Conservation (phyloP, 2,329 filamentous ascomycete genomes). For the Fulvia fulva region DNA sequence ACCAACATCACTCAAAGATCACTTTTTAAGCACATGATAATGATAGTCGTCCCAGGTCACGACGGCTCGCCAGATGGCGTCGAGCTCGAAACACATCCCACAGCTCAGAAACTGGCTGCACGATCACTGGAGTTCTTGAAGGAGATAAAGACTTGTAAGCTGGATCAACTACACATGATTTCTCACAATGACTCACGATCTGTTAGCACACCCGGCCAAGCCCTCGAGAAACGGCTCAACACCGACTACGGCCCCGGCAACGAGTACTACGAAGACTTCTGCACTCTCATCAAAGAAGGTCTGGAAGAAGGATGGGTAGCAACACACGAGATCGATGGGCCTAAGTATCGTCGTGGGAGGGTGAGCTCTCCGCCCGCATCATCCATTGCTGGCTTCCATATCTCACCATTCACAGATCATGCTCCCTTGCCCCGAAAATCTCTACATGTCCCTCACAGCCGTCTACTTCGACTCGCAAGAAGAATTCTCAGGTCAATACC, state of each 20-base stretch:
- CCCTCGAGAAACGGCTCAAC: conserved; percentile 35
- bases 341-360: conserved; percentile 45
- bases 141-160: conserved; percentile 25
- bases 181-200: neutral
- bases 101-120: conserved; percentile 22
- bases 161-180: neutral
- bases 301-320: conserved; percentile 38
- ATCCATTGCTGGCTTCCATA: neutral
- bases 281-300: conserved; percentile 32
- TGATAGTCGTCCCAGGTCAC: conserved; percentile 13
- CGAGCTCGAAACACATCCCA: conserved; percentile 21
- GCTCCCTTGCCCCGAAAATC: conserved; percentile 44
- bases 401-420: conserved; percentile 35
- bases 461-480: conserved; percentile 54
- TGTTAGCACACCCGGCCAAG: conserved; percentile 35
- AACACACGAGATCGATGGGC: conserved; percentile 37
- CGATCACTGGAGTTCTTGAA: conserved; percentile 24
- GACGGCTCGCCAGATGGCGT: conserved; percentile 24
- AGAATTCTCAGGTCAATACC: conserved; percentile 51
- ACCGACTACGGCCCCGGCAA: conserved; percentile 36
- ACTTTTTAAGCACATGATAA: conserved; percentile 2
- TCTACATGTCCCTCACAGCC: conserved; percentile 54
- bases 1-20: too few relatives aligned
- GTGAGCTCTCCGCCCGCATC: conserved; percentile 27
- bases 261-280: conserved; percentile 36